phyloP scores from a whole-genome alignment of 768 basidiomycete species.

The Fomitopsis serialis region DNA sequence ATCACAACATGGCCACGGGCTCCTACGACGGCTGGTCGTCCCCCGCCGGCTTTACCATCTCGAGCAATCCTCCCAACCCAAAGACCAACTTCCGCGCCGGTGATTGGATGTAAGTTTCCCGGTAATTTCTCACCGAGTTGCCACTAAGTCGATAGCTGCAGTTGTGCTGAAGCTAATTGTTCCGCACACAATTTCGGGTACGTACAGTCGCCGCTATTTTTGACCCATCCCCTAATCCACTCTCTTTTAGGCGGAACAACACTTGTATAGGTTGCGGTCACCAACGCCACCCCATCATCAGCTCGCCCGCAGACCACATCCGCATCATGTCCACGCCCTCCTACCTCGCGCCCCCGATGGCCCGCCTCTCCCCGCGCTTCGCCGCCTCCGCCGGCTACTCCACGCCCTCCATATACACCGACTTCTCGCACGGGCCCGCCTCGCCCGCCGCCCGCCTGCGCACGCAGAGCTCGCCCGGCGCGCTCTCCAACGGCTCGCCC shows the following conservation, averaged over 20 bases:
- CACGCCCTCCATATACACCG: background rate
- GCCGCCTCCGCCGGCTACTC: constrained; percentile 5
- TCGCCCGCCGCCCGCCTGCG: background rate
- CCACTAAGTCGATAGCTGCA: constrained; percentile 23
- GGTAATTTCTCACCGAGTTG: background rate
- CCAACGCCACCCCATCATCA: background rate
- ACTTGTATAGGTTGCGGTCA: constrained; percentile 65
- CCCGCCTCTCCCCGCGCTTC: constrained; percentile 14
- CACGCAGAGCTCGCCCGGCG: background rate
- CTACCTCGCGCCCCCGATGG: constrained; percentile 20
- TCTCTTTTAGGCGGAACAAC: constrained; percentile 62
- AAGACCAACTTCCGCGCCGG: constrained; percentile 26
- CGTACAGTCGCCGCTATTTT: constrained; percentile 23
- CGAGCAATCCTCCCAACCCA: constrained; percentile 28
- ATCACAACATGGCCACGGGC: background rate
- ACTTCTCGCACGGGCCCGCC: background rate
- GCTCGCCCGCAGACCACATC: constrained; percentile 7
- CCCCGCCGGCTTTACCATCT: constrained; percentile 16
- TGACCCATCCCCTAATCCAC: constrained; percentile 44
- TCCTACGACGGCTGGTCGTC: background rate
- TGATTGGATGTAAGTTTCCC: constrained; percentile 29
- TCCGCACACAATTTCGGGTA: constrained; percentile 85
- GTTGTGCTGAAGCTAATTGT: constrained; percentile 65
- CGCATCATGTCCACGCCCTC: constrained; percentile 23
- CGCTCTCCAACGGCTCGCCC: background rate